Conservation (phyloP, 352 stramenopile species). For the Phytophthora tentaculata region DNA sequence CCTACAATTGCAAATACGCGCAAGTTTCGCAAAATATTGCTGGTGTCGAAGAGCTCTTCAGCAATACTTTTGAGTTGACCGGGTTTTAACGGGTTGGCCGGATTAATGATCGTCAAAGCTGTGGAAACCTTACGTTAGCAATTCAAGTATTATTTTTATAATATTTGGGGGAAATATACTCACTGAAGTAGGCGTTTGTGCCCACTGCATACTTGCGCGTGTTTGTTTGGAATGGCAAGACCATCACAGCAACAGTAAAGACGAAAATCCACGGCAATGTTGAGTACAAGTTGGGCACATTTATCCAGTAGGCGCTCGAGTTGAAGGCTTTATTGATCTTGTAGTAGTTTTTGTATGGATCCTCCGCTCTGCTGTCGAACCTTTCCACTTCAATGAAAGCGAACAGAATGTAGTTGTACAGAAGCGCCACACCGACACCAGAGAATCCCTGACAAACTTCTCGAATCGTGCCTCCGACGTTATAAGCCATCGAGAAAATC, state of each 20-base stretch:
- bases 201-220: constrained; percentile 66
- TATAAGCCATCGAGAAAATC: constrained; percentile 75
- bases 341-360: constrained; percentile 43
- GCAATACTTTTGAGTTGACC: constrained; percentile 52
- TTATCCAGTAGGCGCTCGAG: constrained; percentile 65
- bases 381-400: constrained; percentile 40
- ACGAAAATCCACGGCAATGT: constrained; percentile 77
- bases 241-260: constrained; percentile 54
- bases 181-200: constrained; percentile 84
- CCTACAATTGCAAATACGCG: constrained; percentile 77
- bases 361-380: constrained; percentile 34
- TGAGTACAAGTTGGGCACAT: constrained; percentile 70
- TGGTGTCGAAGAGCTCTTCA: constrained; percentile 61
- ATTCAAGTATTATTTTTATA: too few species aligned
- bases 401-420: constrained; percentile 76
- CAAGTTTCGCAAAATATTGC: constrained; percentile 73
- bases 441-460: constrained; percentile 73
- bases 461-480: constrained; percentile 65
- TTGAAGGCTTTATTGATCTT: constrained; percentile 68
- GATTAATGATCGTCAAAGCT: constrained; percentile 74
- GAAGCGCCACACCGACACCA: constrained; percentile 60
- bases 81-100: constrained; percentile 44
- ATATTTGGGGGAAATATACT: not conserved
- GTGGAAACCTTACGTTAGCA: constrained; percentile 2
- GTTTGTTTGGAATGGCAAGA: constrained; percentile 71